phyloP scores from a whole-genome alignment of 495 filamentous ascomycete species.

The Peziza echinospora region DNA sequence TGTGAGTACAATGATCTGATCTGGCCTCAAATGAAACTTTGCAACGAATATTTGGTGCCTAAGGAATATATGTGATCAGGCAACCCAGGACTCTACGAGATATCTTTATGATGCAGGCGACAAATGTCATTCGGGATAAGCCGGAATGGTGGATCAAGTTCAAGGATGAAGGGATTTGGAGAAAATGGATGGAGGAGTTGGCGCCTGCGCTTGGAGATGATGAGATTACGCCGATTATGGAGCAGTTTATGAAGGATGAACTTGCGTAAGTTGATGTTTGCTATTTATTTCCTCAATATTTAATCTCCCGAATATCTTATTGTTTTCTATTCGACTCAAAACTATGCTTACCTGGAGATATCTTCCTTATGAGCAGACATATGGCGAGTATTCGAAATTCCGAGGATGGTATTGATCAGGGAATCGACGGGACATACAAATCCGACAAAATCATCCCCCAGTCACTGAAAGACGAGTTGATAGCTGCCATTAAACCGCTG shows the following conservation, averaged over 20 bases:
- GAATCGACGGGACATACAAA: conserved; percentile 22
- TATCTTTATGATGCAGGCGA: conserved; percentile 27
- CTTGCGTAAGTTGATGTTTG: background rate
- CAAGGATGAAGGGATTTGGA: background rate
- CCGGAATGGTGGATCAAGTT: background rate
- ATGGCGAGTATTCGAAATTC: background rate
- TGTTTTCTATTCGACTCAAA: no score
- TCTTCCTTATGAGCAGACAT: no score
- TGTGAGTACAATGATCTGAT: no score
- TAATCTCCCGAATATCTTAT: no score
- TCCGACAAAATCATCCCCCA: conserved; percentile 21
- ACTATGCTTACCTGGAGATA: no score
- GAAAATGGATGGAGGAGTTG: background rate
- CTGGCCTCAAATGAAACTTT: no score
- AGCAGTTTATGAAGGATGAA: conserved; percentile 10
- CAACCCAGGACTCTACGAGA: background rate
- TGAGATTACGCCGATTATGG: conserved; percentile 4
- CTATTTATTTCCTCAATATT: no score
- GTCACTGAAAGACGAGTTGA: conserved; percentile 15
- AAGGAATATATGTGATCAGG: no score
- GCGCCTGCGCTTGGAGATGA: background rate
- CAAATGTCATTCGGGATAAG: conserved; percentile 11
- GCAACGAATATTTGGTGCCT: no score
- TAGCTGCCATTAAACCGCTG: conserved; percentile 18
- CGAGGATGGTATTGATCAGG: conserved; percentile 1